Conservation (phyloP, 2,329 filamentous ascomycete species). For the Gnomoniopsis smithogilvyi region DNA sequence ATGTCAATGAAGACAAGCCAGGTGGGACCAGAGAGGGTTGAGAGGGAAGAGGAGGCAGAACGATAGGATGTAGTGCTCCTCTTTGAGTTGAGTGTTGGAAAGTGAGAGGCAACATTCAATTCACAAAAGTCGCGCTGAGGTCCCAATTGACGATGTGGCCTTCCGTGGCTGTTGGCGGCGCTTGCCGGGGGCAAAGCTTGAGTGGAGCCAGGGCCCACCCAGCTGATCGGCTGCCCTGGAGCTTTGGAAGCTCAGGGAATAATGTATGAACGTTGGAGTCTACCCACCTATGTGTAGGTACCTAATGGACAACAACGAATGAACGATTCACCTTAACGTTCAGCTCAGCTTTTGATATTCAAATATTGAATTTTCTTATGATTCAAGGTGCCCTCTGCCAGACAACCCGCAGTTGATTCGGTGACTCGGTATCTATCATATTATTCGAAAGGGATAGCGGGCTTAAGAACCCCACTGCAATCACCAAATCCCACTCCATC, state of each 20-base stretch:
- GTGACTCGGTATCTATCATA: neutral
- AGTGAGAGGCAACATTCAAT: neutral
- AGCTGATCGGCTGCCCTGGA: neutral
- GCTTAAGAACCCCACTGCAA: conserved; percentile 26
- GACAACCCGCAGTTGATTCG: too few species aligned
- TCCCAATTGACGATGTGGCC: conserved; percentile 19
- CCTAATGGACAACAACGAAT: neutral
- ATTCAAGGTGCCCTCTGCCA: too few species aligned
- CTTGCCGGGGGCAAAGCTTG: conserved; percentile 5
- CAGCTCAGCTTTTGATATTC: neutral
- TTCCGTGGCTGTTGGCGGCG: conserved; percentile 8
- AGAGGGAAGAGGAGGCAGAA: conserved; percentile 2
- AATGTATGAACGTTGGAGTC: neutral
- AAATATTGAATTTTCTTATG: too few species aligned
- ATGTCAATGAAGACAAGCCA: conserved; percentile 20
- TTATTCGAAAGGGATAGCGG: conserved; percentile 16
- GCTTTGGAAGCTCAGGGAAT: neutral
- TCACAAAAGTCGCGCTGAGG: conserved; percentile 4
- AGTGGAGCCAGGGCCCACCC: conserved; percentile 1
- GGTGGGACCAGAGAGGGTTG: conserved; percentile 11
- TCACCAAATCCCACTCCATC: conserved; percentile 40
- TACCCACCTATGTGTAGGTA: neutral
- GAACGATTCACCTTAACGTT: neutral
- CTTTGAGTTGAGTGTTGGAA: conserved; percentile 3
- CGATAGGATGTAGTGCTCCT: conserved; percentile 15